Evolutionary conservation across 202 grass and related monocot species (phyloP).

Genomic region (Saccharum hybrid): DNA sequence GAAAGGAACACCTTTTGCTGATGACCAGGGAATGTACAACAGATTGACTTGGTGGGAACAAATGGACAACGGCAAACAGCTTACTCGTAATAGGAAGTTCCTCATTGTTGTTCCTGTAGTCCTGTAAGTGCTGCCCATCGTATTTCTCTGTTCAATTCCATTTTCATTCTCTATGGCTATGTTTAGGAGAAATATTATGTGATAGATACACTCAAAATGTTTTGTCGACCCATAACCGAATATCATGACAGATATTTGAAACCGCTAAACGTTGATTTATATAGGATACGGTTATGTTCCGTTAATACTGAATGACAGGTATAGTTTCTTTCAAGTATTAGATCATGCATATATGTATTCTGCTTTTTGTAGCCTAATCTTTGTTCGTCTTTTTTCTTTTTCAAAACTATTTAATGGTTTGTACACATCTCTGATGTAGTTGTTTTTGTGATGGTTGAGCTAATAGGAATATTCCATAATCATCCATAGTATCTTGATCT

Average conservation of each 20-base stretch:
- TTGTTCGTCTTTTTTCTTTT: neutral
- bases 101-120: slow-evolving; percentile 58
- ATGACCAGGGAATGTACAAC: slow-evolving; percentile 72
- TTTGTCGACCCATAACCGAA: neutral
- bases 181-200: neutral
- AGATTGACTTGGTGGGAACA: slow-evolving; percentile 65
- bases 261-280: neutral
- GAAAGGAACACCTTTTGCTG: slow-evolving; percentile 66
- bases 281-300: neutral
- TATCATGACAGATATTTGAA: slow-evolving; percentile 5
- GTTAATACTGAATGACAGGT: slow-evolving; percentile 2
- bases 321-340: neutral
- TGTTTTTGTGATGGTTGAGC: slow-evolving; percentile 9
- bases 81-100: slow-evolving; percentile 64
- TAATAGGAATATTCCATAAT: slow-evolving; percentile 10
- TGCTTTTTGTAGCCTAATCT: neutral
- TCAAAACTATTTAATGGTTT: neutral
- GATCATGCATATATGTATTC: neutral
- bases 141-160: slow-evolving; percentile 34
- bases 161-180: neutral
- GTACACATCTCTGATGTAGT: neutral
- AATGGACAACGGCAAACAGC: slow-evolving; percentile 64
- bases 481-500: slow-evolving; percentile 10
- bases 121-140: neutral
- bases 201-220: neutral